Conservation (phyloP, 805 yeast species). For the Tetrapisispora nanseiensis region DNA sequence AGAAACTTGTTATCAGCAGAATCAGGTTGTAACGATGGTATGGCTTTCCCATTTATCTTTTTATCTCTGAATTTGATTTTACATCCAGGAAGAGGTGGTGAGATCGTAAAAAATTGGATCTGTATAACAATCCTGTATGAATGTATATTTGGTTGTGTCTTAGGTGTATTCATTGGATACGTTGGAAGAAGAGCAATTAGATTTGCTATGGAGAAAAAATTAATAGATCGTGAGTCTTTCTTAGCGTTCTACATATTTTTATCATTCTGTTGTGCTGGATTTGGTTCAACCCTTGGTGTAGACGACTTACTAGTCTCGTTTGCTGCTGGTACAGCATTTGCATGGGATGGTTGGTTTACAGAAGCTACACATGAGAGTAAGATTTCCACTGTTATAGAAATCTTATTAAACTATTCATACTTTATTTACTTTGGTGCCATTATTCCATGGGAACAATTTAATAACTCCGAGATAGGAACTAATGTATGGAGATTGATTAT, state of each 20-base stretch:
- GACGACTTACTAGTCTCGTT: slow-evolving; percentile 85
- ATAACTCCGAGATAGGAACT: slow-evolving; percentile 45
- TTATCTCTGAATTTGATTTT: slow-evolving; percentile 58
- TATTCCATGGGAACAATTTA: slow-evolving; percentile 78
- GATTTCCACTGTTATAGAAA: slow-evolving; percentile 83
- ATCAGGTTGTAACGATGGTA: slow-evolving; percentile 85
- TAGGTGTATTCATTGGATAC: slow-evolving; percentile 69
- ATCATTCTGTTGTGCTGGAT: slow-evolving; percentile 79
- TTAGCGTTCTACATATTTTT: slow-evolving; percentile 74
- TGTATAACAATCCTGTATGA: slow-evolving; percentile 68
- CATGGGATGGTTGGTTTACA: slow-evolving; percentile 91
- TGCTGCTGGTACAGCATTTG: slow-evolving; percentile 87
- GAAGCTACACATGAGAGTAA: slow-evolving; percentile 73
- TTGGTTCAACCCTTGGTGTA: slow-evolving; percentile 78
- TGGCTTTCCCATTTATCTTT: slow-evolving; percentile 87
- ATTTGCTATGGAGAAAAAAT: slow-evolving; percentile 55
- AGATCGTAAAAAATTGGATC: slow-evolving; percentile 74
- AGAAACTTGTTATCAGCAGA: slow-evolving; percentile 77
- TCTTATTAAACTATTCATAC: slow-evolving; percentile 71
- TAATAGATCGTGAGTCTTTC: slow-evolving; percentile 84
- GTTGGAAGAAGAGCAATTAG: slow-evolving; percentile 59
- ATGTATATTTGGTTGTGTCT: slow-evolving; percentile 65
- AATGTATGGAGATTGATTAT: slow-evolving; percentile 72
- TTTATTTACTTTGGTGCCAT: slow-evolving; percentile 87
- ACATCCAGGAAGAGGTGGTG: slow-evolving; percentile 54